Conservation (phyloP, 2,329 filamentous ascomycete genomes). For the Malbranchea zuffiana region DNA sequence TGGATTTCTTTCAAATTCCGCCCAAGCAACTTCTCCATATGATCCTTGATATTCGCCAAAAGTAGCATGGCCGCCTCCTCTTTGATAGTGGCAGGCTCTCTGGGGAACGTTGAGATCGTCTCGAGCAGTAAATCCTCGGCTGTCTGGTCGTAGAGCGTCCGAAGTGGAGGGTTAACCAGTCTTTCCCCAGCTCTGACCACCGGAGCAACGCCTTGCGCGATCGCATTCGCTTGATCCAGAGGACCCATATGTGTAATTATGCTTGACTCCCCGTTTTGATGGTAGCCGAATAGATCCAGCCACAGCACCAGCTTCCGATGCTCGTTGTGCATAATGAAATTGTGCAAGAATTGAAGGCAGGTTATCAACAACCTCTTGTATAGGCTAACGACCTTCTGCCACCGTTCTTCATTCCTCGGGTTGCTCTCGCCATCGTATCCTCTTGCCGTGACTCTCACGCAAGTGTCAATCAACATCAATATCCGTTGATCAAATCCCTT, state of each 20-base stretch:
- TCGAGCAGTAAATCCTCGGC: conserved; percentile 35
- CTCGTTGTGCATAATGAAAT: conserved; percentile 55
- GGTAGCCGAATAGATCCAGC: conserved; percentile 53
- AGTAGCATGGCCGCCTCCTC: conserved; percentile 39
- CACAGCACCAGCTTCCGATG: conserved; percentile 54
- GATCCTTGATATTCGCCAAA: conserved; percentile 39
- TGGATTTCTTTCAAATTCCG: conserved; percentile 35
- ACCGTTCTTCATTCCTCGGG: conserved; percentile 51
- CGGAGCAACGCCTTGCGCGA: conserved; percentile 31
- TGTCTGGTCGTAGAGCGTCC: conserved; percentile 34
- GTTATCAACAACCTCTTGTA: conserved; percentile 57
- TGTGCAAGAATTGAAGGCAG: conserved; percentile 56
- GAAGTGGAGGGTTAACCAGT: conserved; percentile 32
- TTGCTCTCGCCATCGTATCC: conserved; percentile 55
- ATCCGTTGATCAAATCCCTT: conserved; percentile 51
- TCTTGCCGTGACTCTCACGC: conserved; percentile 52
- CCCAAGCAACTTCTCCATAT: conserved; percentile 38
- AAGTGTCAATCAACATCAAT: conserved; percentile 51
- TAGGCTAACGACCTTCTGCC: conserved; percentile 54
- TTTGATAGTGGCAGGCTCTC: conserved; percentile 35
- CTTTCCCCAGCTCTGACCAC: conserved; percentile 35
- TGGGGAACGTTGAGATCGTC: conserved; percentile 35
- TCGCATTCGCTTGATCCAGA: conserved; percentile 27
- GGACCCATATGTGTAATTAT: conserved; percentile 36
- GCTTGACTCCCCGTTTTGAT: conserved; percentile 37